Conservation (phyloP, 495 filamentous ascomycete species). For the Tuber borchii region DNA sequence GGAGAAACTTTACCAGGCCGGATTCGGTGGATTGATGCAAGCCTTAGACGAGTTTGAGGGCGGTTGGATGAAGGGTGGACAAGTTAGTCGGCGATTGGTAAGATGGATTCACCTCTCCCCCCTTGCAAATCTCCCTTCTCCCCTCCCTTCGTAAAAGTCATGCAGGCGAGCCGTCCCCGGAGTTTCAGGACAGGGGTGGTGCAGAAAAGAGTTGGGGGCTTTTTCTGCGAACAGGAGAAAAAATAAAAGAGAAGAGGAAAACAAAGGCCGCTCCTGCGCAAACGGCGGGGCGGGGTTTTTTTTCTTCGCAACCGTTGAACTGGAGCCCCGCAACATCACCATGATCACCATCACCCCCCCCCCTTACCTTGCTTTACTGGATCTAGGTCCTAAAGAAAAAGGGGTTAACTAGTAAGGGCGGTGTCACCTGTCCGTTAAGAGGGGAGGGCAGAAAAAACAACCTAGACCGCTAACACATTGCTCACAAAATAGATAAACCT, state of each 20-base stretch:
- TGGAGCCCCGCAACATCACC: background rate
- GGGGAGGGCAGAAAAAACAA: background rate
- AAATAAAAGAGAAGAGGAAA: background rate
- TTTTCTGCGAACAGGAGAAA: background rate
- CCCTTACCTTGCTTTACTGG: background rate
- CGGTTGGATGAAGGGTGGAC: constrained; percentile 70
- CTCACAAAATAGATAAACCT: constrained; percentile 58
- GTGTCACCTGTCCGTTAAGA: too few species aligned
- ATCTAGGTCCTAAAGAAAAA: background rate
- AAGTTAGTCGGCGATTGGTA: constrained; percentile 72
- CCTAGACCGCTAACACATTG: constrained; percentile 21
- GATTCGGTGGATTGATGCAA: constrained; percentile 80
- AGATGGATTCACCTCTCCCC: constrained; percentile 38
- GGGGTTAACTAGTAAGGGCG: background rate
- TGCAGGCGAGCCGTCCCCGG: background rate
- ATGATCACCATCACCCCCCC: background rate
- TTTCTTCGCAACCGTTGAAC: background rate
- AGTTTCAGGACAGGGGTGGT: constrained; percentile 3
- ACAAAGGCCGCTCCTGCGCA: background rate
- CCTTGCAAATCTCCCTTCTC: background rate
- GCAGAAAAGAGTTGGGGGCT: background rate
- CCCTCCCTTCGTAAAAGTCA: background rate
- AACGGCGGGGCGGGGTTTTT: background rate
- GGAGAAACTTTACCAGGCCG: constrained; percentile 72
- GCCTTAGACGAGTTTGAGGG: constrained; percentile 82